A percentile compares a stretch with the other conserved stretches of the same genome.
These are phyloP conservation scores for Corchorus capsularis DNA, from an alignment of 345 rosid species.

Conservation along the genomic window DNA sequence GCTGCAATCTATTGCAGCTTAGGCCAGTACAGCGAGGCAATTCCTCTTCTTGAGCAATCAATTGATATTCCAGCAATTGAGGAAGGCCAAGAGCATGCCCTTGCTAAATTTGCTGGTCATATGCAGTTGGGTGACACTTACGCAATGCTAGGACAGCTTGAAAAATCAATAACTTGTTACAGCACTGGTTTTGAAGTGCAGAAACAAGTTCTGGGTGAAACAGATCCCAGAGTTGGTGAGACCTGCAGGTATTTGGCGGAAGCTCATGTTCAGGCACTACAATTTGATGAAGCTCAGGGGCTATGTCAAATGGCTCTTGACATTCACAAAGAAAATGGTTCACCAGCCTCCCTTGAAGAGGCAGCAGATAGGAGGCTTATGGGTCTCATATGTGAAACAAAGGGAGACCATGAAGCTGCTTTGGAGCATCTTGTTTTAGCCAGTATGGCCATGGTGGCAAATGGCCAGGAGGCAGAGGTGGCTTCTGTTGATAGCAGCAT, in stretches of 20 bases:
- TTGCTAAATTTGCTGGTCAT: constrained; percentile 85
- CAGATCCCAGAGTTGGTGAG: constrained; percentile 78
- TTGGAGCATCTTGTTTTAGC: constrained; percentile 91
- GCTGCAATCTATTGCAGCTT: constrained; percentile 84
- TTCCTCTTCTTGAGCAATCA: constrained; percentile 76
- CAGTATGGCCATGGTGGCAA: constrained; percentile 85
- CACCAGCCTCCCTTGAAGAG: constrained; percentile 74
- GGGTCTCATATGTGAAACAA: constrained; percentile 93
- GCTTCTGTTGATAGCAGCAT: constrained; percentile 89
- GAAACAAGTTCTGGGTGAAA: constrained; percentile 74
- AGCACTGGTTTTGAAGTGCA: constrained; percentile 71
- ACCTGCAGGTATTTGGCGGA: constrained; percentile 85
- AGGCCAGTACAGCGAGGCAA: constrained; percentile 71
- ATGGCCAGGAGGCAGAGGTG: constrained; percentile 80
- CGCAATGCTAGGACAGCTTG: constrained; percentile 85
- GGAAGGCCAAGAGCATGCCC: constrained; percentile 77
- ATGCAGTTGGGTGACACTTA: constrained; percentile 97
- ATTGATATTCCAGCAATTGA: constrained; percentile 66
- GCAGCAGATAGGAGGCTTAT: constrained; percentile 88
- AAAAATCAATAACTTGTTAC: constrained; percentile 72
- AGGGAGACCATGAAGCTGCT: constrained; percentile 81
- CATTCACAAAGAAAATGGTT: constrained; percentile 63
- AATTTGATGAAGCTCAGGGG: constrained; percentile 73
- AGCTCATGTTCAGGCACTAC: constrained; percentile 83
- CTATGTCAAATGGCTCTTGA: constrained; percentile 75